Percentiles rank a stretch among this genome's conserved stretches.
phyloP scores from a whole-genome alignment of 495 filamentous ascomycete species.

The Wilcoxina mikolae region DNA sequence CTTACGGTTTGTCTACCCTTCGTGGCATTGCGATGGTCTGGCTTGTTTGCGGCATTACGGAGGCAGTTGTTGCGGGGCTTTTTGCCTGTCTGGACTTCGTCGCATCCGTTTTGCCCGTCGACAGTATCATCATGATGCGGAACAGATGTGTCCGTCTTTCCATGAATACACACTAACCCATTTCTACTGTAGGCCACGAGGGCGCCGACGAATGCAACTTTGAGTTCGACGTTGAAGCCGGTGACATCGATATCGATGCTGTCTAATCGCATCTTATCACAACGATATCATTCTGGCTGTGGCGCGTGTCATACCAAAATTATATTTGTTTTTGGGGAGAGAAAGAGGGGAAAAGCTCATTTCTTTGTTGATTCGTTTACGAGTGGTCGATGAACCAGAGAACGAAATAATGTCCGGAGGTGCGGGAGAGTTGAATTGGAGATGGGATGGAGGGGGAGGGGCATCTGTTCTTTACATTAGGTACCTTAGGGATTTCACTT shows the following conservation, averaged over 20 bases:
- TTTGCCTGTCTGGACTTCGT: constrained; percentile 12
- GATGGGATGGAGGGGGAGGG: neutral
- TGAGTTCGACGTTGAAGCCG: constrained; percentile 57
- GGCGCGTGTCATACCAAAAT: neutral
- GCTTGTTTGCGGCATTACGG: neutral
- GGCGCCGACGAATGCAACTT: constrained; percentile 67
- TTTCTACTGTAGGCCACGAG: constrained; percentile 34
- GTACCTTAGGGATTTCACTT: neutral
- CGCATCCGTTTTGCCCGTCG: neutral
- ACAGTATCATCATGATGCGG: neutral
- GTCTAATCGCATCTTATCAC: constrained; percentile 35
- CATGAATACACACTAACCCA: neutral
- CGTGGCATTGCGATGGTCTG: no score
- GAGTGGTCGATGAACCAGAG: neutral
- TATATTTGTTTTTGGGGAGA: neutral
- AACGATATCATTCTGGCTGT: neutral
- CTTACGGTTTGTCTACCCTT: constrained; percentile 38
- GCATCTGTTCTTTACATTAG: neutral
- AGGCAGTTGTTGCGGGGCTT: neutral
- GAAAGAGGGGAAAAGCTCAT: neutral
- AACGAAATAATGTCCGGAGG: neutral
- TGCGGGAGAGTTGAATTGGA: neutral
- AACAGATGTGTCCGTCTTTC: neutral
- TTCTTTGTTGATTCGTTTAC: neutral
- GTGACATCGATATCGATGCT: constrained; percentile 61